Percentiles rank a stretch among this genome's conserved stretches.
Evolutionary conservation across 2,329 filamentous ascomycete species (phyloP).

Genomic region (Beauveria pseudobassiana): DNA sequence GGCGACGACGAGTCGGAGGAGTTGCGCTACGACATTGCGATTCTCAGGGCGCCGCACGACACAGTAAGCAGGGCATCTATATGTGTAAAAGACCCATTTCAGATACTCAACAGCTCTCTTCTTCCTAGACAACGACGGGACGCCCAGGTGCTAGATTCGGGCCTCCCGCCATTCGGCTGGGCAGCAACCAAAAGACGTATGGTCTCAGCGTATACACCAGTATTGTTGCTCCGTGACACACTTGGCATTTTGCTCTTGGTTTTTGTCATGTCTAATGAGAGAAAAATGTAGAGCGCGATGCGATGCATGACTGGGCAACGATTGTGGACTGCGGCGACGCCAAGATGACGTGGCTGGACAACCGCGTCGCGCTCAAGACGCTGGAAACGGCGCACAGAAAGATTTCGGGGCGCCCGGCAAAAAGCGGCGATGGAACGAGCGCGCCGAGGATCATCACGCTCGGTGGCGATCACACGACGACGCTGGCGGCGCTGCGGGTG

Average conservation of each 20-base stretch:
- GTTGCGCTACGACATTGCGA: slow-evolving; percentile 20
- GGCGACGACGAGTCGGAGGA: slow-evolving; percentile 11
- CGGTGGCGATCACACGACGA: slow-evolving; percentile 64
- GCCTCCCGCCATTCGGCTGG: slow-evolving; percentile 72
- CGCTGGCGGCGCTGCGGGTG: slow-evolving; percentile 57
- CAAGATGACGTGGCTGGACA: slow-evolving; percentile 17
- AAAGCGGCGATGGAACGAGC: slow-evolving; percentile 10
- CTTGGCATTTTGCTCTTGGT: too few species aligned
- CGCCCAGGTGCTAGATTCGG: slow-evolving; percentile 56
- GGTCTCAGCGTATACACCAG: slow-evolving; percentile 18
- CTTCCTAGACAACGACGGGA: slow-evolving; percentile 15
- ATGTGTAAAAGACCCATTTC: too few species aligned
- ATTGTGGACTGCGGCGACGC: slow-evolving; percentile 74
- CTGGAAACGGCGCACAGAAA: slow-evolving; percentile 17
- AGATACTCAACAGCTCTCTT: too few species aligned
- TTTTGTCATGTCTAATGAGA: background rate
- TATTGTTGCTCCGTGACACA: background rate
- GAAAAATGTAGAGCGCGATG: slow-evolving; percentile 13
- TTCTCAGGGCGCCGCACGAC: slow-evolving; percentile 23
- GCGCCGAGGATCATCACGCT: slow-evolving; percentile 46
- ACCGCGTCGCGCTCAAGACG: slow-evolving; percentile 16
- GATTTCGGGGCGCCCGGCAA: slow-evolving; percentile 14
- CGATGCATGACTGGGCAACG: slow-evolving; percentile 50
- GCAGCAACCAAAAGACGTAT: slow-evolving; percentile 53
- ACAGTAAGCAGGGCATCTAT: slow-evolving; percentile 15